Percentiles rank a stretch among this genome's conserved stretches.
Conservation (phyloP, 805 yeast species). For the Lachancea mirantina region DNA sequence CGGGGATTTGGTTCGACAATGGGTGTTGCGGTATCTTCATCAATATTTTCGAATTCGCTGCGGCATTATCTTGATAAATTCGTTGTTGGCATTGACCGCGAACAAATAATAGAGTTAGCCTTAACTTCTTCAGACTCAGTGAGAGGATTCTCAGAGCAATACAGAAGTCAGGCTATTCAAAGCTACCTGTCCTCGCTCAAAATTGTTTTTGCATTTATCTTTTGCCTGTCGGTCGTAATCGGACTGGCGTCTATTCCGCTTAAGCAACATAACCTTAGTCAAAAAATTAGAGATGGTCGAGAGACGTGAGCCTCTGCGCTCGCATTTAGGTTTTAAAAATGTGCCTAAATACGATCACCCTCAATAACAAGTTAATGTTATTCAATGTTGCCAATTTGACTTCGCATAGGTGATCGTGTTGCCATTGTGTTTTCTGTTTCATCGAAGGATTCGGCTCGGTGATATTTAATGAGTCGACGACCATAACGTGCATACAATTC, state of each 20-base stretch:
- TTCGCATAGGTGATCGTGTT: too few species aligned
- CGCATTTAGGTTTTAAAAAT: too few species aligned
- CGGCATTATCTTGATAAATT: constrained; percentile 5
- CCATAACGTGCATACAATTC: too few species aligned
- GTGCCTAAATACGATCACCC: too few species aligned
- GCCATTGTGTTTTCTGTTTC: too few species aligned
- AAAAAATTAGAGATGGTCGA: too few species aligned
- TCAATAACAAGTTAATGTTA: too few species aligned
- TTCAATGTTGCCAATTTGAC: too few species aligned
- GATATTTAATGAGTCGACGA: too few species aligned
- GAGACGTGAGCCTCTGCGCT: too few species aligned
- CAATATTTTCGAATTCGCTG: constrained; percentile 10
- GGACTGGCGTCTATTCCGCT: background rate
- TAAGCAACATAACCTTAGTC: background rate
- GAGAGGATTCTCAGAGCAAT: constrained; percentile 2
- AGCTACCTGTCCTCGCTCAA: constrained; percentile 6
- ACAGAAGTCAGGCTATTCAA: constrained; percentile 8
- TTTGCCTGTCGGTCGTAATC: constrained; percentile 5
- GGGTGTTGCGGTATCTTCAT: constrained; percentile 29
- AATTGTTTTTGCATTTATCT: constrained; percentile 7
- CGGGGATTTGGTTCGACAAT: constrained; percentile 9
- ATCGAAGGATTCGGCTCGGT: too few species aligned
- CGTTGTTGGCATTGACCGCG: constrained; percentile 6
- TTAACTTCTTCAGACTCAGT: constrained; percentile 9
- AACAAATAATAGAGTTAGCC: constrained; percentile 6